Evolutionary conservation across 2,329 filamentous ascomycete species (phyloP), one percentile per base, ranked within the genome.

Genomic region (Aspergillus calidoustus): DNA sequence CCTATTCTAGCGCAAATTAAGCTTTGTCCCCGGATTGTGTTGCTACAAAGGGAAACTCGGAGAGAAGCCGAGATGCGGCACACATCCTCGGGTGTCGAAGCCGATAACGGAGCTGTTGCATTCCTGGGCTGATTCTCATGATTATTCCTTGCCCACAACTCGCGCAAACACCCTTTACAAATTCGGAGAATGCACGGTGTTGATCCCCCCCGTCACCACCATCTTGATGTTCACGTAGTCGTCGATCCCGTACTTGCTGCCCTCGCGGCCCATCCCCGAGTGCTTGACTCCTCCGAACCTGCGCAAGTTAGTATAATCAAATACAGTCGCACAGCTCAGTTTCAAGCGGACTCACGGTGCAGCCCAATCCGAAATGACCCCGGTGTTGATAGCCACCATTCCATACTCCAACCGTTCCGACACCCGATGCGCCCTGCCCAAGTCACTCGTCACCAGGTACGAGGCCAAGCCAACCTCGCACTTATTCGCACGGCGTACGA

Each of bases 251-350:
- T 92, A 90, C 71, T 87, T 84, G 60, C 88, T 89, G 1, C 91
- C 91, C 74, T 94, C 91, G 46, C 89, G 81, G 1, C 91, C 91
- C 69, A 92, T 91, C 0, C 91, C 91, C 66, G 87, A 90, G 77
- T 92, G 82, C 78, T 94, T 94, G 31, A 94, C 87, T 54, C 91
- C 91, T 13, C 91, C 91, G 71, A 94, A 94, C n/a, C 76, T 78
- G 64, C 5, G 34, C 31, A 34, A 19, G 19, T 19, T 19, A 19
- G 19, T 19, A 19, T 19, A 19, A 19, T 2, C 19, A 19, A 19
- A 19, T 19, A 19, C 19, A 19, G 19, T 19, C 19, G 2, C 1
- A 19, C 19, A 19, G 19, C 19, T 19, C 19, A 19, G 19, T 19
- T 19, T 19, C 19, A 50, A 9, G 9, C 9, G 2, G 23, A 41